phyloP scores from a whole-genome alignment of 148 eudicot species.

The Silene conica region DNA sequence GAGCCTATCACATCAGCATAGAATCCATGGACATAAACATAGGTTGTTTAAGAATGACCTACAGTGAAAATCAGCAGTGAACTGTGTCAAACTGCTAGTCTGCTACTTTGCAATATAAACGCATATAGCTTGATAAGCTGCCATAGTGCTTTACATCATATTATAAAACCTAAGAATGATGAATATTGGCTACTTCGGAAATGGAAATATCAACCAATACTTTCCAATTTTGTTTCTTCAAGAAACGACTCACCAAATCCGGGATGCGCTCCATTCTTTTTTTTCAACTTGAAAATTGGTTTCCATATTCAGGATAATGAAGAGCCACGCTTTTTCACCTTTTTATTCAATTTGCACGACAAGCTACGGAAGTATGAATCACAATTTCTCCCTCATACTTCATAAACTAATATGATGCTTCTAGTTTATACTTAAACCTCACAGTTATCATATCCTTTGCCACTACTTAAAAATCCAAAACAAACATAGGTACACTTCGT shows the following conservation, averaged over 20 bases:
- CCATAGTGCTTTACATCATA: too few species aligned
- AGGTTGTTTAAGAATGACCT: neutral
- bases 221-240: neutral
- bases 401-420: neutral
- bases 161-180: too few species aligned
- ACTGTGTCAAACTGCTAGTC: too few species aligned
- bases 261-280: neutral
- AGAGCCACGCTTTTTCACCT: too few species aligned
- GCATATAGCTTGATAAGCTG: too few species aligned
- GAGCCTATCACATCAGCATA: too few species aligned
- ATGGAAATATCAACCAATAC: neutral
- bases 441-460: too few species aligned
- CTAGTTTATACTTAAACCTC: too few species aligned
- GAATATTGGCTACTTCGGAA: neutral
- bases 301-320: neutral
- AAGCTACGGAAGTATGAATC: neutral
- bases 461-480: neutral
- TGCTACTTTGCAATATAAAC: neutral
- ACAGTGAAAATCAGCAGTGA: neutral
- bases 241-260: neutral
- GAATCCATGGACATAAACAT: too few species aligned
- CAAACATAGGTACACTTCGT: neutral
- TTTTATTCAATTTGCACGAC: neutral
- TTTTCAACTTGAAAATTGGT: neutral
- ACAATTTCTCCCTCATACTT: neutral